phyloP scores from a whole-genome alignment of 2,329 filamentous ascomycete genomes.

The Onygenales sp. region DNA sequence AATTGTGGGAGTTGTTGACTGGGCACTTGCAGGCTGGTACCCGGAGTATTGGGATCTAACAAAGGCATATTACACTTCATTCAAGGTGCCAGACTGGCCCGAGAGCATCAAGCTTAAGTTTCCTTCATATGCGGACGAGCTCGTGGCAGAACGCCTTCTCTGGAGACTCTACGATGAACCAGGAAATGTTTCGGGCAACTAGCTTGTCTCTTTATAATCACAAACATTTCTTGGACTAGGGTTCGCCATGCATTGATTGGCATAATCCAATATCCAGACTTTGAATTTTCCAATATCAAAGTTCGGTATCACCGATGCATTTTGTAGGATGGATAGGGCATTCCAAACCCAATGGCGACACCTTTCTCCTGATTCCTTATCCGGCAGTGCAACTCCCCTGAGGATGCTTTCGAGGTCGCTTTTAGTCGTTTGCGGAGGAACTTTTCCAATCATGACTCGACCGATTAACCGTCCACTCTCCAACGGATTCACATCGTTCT shows the following conservation, averaged over 20 bases:
- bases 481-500: constrained; percentile 2
- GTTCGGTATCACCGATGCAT: constrained; percentile 4
- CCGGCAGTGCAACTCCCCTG: constrained; percentile 4
- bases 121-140: constrained; percentile 10
- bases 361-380: constrained; percentile 5
- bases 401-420: constrained; percentile 1
- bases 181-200: constrained; percentile 7
- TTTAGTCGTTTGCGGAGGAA: constrained; percentile 2
- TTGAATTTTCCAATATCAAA: constrained; percentile 8
- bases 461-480: constrained; percentile 3
- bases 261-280: constrained; percentile 7
- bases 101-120: constrained; percentile 8
- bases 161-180: constrained; percentile 11
- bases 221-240: constrained; percentile 5
- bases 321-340: constrained; percentile 5
- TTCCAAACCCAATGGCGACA: constrained; percentile 7
- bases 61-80: constrained; percentile 11
- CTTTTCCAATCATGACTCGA: constrained; percentile 6
- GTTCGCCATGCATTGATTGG: constrained; percentile 4
- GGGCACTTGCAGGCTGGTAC: constrained; percentile 18
- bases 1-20: constrained; percentile 17
- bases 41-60: constrained; percentile 16
- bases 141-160: constrained; percentile 9
- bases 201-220: constrained; percentile 6
- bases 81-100: constrained; percentile 8